Evolutionary conservation across 2,329 filamentous ascomycete species (phyloP).

Genomic region (Ceratocystis colombiana): DNA sequence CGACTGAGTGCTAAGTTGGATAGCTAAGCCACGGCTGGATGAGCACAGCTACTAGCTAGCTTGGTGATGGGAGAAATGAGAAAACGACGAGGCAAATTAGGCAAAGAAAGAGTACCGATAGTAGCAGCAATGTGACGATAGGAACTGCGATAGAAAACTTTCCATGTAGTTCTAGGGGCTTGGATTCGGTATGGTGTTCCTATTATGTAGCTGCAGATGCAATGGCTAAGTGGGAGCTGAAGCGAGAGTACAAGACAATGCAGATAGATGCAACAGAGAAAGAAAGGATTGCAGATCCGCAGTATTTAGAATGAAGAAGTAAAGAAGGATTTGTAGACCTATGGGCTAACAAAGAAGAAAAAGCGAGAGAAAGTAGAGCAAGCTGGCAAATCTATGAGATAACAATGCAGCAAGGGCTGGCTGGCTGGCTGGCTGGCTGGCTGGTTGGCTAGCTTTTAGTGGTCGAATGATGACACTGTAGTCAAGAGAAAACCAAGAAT

Average conservation of each 20-base stretch:
- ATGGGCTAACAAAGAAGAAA: neutral
- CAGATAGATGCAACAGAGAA: conserved; percentile 5
- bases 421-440: neutral
- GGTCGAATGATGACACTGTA: no score
- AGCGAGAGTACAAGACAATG: conserved; percentile 19
- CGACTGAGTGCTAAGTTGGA: neutral
- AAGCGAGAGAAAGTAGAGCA: neutral
- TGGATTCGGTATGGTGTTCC: neutral
- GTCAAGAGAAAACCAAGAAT: neutral
- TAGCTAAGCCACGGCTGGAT: conserved; percentile 6
- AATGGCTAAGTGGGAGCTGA: conserved; percentile 20
- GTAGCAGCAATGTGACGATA: neutral
- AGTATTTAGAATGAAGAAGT: neutral
- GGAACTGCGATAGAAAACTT: no score
- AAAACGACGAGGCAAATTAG: conserved; percentile 10
- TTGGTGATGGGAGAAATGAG: neutral
- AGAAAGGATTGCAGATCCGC: neutral
- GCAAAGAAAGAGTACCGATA: neutral
- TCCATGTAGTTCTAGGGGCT: no score
- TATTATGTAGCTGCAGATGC: conserved; percentile 4
- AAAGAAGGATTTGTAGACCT: neutral
- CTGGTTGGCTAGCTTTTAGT: neutral
- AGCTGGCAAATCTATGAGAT: neutral
- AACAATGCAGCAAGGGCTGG: neutral
- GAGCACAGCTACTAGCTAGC: neutral